Base-by-base conservation (phyloP, 306 rosid species). In the Quercus robur region DNA sequence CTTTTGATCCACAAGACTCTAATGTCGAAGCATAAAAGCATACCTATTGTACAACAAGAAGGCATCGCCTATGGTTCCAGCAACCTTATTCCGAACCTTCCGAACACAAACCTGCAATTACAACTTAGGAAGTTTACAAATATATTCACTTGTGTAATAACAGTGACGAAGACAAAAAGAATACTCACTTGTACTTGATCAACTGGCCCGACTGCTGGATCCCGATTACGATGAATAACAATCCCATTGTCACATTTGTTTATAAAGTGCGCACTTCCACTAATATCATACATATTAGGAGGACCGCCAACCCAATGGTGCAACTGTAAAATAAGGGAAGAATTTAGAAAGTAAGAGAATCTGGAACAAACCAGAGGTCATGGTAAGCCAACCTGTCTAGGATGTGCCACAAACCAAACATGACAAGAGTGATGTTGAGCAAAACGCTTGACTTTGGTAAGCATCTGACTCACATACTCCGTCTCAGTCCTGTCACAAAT, bases 331-430 rank as follows among this genome's bases (percentile, higher is more conserved):
- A 10, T 62, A 78, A 73, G 72, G 21, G 33, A 15, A 28, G 30
- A 80, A 44, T 82, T 86, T 73, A 79, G 85, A n/a, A 59, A 80
- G 33, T 8, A 62, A 67, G 19, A 41, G 78, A 73, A 61, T 30
- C 23, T 71, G 4, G 41, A 52, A 73, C 74, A 8, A 75, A 66
- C 73, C 30, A 23, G 66, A 3, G 72, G 70, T 25, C n/a, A 41
- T 52, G 35, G 70, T 6, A 71, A 68, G 71, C 87, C 54, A 80
- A 95, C 99, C 99, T 95, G 99, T 75, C 90, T 85, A 55, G 99
- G 99, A 86, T 95, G 99, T 71, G 99, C 99, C 30, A 95, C 99
- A 82, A 95, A 95, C 99, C 99, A 95, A 83, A 95, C 99, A 88
- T 93, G 99, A 85, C 99, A 93, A 66, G 94, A 87, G 57, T 93